A percentile compares a stretch with the other conserved stretches of the same genome.
These are phyloP conservation scores for Mycena sp. DNA, from an alignment of 1,284 basidiomycete species.

Conservation along the genomic window DNA sequence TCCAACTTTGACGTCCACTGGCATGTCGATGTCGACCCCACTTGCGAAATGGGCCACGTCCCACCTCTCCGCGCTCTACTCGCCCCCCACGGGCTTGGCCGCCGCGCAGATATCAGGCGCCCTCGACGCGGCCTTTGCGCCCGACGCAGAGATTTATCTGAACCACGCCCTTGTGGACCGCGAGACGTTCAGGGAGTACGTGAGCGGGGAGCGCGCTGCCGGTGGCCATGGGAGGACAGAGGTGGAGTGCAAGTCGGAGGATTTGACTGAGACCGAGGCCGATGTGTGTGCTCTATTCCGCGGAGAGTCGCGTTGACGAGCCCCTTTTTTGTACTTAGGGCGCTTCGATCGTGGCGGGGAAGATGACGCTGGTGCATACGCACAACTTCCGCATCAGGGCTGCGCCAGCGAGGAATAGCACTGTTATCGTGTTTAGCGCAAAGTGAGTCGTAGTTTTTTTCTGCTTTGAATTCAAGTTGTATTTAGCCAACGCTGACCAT, in stretches of 20 bases:
- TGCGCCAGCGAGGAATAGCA: slow-evolving; percentile 18
- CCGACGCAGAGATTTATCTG: slow-evolving; percentile 23
- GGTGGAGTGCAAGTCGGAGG: slow-evolving; percentile 19
- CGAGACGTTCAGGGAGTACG: slow-evolving; percentile 7
- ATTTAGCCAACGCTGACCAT: not conserved
- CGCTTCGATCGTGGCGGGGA: slow-evolving; percentile 21
- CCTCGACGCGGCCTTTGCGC: slow-evolving; percentile 15
- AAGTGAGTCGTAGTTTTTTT: slow-evolving; percentile 7
- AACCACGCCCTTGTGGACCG: slow-evolving; percentile 17
- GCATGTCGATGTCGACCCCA: slow-evolving; percentile 4
- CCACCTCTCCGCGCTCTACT: slow-evolving; percentile 11
- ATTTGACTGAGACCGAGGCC: slow-evolving; percentile 12
- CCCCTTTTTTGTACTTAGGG: slow-evolving; percentile 7
- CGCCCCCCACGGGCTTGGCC: too few species aligned
- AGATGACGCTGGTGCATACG: too few species aligned
- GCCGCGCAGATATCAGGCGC: not conserved
- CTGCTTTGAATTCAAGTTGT: too few species aligned
- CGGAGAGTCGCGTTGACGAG: not conserved
- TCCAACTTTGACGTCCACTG: too few species aligned
- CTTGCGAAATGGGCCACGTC: slow-evolving; percentile 14
- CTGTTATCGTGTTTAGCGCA: slow-evolving; percentile 23
- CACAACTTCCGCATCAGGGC: too few species aligned
- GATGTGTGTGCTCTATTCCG: not conserved
- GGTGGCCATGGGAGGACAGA: not conserved
- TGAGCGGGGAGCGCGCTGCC: too few species aligned